A percentile compares a stretch with the other conserved stretches of the same genome.
Evolutionary conservation across 176 grass and related monocot genomes (phyloP).

Genomic region (Oryza coarctata): DNA sequence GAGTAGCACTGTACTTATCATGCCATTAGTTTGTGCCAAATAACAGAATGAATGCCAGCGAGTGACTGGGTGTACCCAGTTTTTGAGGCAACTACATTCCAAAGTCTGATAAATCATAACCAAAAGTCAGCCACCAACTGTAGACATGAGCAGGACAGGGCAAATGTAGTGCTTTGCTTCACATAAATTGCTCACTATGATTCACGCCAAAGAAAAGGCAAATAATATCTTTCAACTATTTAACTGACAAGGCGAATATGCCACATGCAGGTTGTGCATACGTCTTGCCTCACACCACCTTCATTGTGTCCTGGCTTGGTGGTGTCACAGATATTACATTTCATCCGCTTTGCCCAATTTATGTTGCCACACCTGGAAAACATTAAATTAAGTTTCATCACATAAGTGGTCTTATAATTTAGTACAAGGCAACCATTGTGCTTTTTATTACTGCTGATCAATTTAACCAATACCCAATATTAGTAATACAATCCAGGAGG

Average conservation of each 20-base stretch:
- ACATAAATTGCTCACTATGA: background rate
- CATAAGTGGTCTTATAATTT: background rate
- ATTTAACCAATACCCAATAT: background rate
- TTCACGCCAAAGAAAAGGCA: background rate
- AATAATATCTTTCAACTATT: background rate
- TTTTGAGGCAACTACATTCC: background rate
- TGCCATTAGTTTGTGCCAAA: background rate
- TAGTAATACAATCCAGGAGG: background rate
- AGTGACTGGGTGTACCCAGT: background rate
- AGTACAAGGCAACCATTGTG: background rate
- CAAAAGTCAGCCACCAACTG: background rate
- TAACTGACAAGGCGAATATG: background rate
- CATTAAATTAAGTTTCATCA: background rate
- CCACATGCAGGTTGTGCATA: background rate
- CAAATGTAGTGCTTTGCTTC: background rate
- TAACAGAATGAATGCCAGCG: background rate
- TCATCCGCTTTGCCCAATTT: conserved; percentile 93
- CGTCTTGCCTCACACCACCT: conserved; percentile 76
- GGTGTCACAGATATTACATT: conserved; percentile 98
- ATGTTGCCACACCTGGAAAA: conserved; percentile 85
- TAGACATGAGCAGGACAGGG: background rate
- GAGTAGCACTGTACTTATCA: background rate
- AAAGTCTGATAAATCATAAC: background rate
- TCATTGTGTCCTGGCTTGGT: conserved; percentile 87
- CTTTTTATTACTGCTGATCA: background rate